Evolutionary conservation across 2,329 filamentous ascomycete genomes (phyloP).

Genomic region (Lasiodiplodia gonubiensis): DNA sequence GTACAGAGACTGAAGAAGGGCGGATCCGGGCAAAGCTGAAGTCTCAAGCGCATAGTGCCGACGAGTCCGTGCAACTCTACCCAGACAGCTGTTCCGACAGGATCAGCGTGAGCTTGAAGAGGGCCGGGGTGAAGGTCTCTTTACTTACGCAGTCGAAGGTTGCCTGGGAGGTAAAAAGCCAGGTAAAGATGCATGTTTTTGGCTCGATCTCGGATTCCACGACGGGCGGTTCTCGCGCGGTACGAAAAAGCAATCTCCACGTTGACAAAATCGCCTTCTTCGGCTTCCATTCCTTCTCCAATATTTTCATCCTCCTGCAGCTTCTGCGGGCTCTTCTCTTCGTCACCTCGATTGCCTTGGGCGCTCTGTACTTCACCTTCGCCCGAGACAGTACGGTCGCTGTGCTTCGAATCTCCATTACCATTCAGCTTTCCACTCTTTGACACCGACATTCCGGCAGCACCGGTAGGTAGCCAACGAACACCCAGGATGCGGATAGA

Average conservation of each 20-base stretch:
- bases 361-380: slow-evolving; percentile 49
- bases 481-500: slow-evolving; percentile 72
- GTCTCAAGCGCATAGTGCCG: slow-evolving; percentile 70
- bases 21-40: slow-evolving; percentile 76
- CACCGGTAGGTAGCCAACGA: slow-evolving; percentile 73
- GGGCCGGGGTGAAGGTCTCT: background rate
- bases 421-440: slow-evolving; percentile 63
- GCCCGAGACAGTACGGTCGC: slow-evolving; percentile 58
- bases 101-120: background rate
- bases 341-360: slow-evolving; percentile 40
- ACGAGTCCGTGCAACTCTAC: slow-evolving; percentile 75
- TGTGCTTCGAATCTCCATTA: slow-evolving; percentile 50
- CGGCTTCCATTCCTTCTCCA: slow-evolving; percentile 71
- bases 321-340: slow-evolving; percentile 38
- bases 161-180: slow-evolving; percentile 70
- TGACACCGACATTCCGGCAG: slow-evolving; percentile 66
- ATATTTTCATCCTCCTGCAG: slow-evolving; percentile 45
- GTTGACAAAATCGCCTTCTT: slow-evolving; percentile 80
- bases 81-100: slow-evolving; percentile 62
- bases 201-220: slow-evolving; percentile 65
- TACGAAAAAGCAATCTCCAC: slow-evolving; percentile 78
- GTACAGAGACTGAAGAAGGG: slow-evolving; percentile 79
- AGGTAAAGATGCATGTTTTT: slow-evolving; percentile 76
- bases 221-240: slow-evolving; percentile 65
- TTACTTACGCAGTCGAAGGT: slow-evolving; percentile 57